Conservation (phyloP, 1,284 basidiomycete species). For the Moesziomyces parantarcticus region DNA sequence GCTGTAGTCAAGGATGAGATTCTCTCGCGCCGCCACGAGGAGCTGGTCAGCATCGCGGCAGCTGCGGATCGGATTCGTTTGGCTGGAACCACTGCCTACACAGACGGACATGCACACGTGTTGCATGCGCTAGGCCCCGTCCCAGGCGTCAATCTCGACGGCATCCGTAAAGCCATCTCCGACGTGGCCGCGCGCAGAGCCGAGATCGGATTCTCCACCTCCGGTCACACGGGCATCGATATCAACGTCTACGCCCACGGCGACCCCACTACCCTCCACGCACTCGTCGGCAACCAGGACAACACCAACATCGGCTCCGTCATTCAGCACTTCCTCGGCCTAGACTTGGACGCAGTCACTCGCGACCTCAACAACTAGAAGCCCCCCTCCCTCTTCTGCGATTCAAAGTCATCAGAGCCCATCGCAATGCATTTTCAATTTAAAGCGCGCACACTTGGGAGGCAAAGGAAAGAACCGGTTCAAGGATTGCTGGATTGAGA, state of each 20-base stretch:
- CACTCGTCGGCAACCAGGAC: constrained; percentile 67
- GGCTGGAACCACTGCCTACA: constrained; percentile 7
- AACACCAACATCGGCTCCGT: constrained; percentile 67
- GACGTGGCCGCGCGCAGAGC: constrained; percentile 60
- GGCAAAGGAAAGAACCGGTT: not conserved
- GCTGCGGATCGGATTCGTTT: constrained; percentile 1
- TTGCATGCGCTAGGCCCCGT: constrained; percentile 9
- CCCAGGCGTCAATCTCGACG: constrained; percentile 39
- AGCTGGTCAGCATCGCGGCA: not conserved
- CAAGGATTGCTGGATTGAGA: not conserved
- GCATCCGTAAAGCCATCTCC: constrained; percentile 42
- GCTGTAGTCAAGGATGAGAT: constrained; percentile 28
- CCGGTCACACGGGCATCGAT: constrained; percentile 69
- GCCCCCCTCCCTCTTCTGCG: not conserved
- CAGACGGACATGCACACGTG: not conserved
- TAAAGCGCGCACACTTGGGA: too few relatives aligned
- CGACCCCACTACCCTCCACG: constrained; percentile 27
- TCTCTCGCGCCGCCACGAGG: constrained; percentile 9
- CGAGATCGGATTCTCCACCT: constrained; percentile 68
- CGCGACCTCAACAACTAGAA: constrained; percentile 31
- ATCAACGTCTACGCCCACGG: constrained; percentile 69
- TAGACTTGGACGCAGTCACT: constrained; percentile 58
- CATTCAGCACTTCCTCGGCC: constrained; percentile 46
- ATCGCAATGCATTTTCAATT: too few relatives aligned
- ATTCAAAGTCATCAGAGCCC: not conserved